Evolutionary conservation across 2,329 filamentous ascomycete species (phyloP), one percentile per base, ranked within the genome.

Genomic region (Catunica adiposa): DNA sequence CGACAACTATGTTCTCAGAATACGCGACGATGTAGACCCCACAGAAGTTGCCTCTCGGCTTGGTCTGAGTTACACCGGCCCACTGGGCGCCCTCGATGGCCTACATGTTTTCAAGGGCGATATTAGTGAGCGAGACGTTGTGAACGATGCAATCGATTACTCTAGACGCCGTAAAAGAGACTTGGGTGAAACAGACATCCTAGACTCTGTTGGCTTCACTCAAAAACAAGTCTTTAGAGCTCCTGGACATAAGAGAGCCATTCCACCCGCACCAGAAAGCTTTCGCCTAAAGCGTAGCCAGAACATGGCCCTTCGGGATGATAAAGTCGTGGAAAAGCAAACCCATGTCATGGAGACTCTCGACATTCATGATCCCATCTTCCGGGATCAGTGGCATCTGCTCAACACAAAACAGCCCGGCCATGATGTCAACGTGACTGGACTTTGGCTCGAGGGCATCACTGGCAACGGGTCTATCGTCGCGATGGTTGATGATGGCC

Each of bases 371-470:
- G 92, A 98, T 64, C 92, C 92, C 17, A 94, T 94, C 54, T 98
- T 97, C 69, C 74, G 78, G 44, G 84, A 94, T 56, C 92, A 98
- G 69, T 98, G 92, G 92, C 92, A 98, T 74, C 72, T 98, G 50
- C 83, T 85, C 71, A 98, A 98, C 66, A 75, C 84, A 0, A 66
- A 84, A 4, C 81, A 94, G 62, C 66, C 80, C 0, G 90, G 89
- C 4, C 86, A 97, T 68, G 92, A 98, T 66, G 78, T 98, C 64
- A 98, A 98, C 64, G 89, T 97, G n/a, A 94, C 89, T 0, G 88
- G 83, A 11, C 76, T 97, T 4, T 98, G 92, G 92, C 66, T 87
- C 62, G 80, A 92, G 62, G 90, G 89, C 3, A 83, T 96, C 57
- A 97, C 90, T 0, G 92, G 92, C 55, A 80, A 87, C 63, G 90